Conservation (phyloP, 495 filamentous ascomycete genomes). For the Apodospora peruviana region DNA sequence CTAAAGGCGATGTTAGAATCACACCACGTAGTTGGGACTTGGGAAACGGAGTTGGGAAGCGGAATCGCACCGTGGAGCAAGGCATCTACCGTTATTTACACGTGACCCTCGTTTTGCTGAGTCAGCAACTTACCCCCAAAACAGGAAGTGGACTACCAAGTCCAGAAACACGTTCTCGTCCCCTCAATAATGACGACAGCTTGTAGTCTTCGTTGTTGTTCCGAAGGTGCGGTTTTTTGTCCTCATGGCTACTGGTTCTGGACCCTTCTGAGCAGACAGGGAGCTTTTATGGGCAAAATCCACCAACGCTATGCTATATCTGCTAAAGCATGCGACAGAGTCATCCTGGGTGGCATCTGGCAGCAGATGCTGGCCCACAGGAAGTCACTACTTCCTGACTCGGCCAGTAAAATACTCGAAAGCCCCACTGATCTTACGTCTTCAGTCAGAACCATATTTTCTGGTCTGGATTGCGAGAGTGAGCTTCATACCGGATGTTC, state of each 20-base stretch:
- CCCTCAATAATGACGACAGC: slow-evolving; percentile 5
- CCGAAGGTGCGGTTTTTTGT: slow-evolving; percentile 9
- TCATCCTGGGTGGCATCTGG: too few species aligned
- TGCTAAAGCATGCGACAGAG: too few species aligned
- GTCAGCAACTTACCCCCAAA: slow-evolving; percentile 3
- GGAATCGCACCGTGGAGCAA: slow-evolving; percentile 1
- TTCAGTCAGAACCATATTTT: too few species aligned
- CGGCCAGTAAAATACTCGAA: too few species aligned
- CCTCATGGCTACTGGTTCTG: slow-evolving; percentile 10
- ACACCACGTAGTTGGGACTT: slow-evolving; percentile 1
- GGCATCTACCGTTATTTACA: slow-evolving; percentile 1
- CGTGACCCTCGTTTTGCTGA: slow-evolving; percentile 1
- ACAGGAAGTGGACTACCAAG: slow-evolving; percentile 1
- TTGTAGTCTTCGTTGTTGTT: slow-evolving; percentile 9
- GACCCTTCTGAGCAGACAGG: slow-evolving; percentile 11
- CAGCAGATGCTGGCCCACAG: too few species aligned
- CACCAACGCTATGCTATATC: too few species aligned
- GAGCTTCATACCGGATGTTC: too few species aligned
- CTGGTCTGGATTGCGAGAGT: too few species aligned
- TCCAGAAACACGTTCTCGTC: slow-evolving; percentile 3
- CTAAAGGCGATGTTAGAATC: slow-evolving; percentile 2
- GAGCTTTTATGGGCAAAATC: slow-evolving; percentile 10
- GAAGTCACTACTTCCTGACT: too few species aligned
- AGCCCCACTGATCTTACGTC: too few species aligned
- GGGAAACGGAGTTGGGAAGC: slow-evolving; percentile 3